Base-by-base conservation (phyloP, 805 yeast species). In the Cyberlindnera suaveolens region DNA sequence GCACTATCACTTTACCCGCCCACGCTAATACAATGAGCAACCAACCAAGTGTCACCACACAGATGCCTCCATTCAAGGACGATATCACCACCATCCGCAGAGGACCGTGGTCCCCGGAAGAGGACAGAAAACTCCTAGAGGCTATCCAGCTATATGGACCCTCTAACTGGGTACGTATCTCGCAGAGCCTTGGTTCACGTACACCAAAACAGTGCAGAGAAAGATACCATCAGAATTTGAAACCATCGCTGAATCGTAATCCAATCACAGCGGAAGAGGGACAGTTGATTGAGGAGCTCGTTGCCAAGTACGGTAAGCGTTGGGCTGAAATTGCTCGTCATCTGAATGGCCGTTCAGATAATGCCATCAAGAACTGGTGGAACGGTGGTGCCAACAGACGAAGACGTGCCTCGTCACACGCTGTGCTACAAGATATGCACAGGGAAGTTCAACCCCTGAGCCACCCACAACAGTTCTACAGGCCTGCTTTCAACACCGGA, bases 321-420 rank as follows among this genome's bases (percentile, higher is more conserved):
- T 88, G 96, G 96, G 96, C 96, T 0, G 96, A 86, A 57, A 89
- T 88, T 37, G 87, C 96, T 15, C 74, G 96, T 41, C 95, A 87
- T 62, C 66, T 88, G 45, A 82, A 85, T 48, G 96, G 96, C 2
- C 70, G 96, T 41, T 75, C 84, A n/a, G 96, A 88, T 62, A 88
- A 87, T 61, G 89, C 95, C 17, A 86, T 87, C 54, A 87, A 87
- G 60, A 89, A 89, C 65, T 89, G 96, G 96, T 88, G 96, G 96
- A 87, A 87, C 58, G 95, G 96, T 4, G 95, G 96, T 8, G 91
- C 95, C 13, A 87, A 85, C 60, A 71, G 95, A 47, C 69, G 96
- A 47, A 74, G 93, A 55, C 67, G 88, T 50, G 71, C 72, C 26
- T 61, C 70, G 2, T 60, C 63, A 10, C 49, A 45, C 17, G 60